Conservation (phyloP, 1,284 basidiomycete species). For the Sphagnurus paluster region DNA sequence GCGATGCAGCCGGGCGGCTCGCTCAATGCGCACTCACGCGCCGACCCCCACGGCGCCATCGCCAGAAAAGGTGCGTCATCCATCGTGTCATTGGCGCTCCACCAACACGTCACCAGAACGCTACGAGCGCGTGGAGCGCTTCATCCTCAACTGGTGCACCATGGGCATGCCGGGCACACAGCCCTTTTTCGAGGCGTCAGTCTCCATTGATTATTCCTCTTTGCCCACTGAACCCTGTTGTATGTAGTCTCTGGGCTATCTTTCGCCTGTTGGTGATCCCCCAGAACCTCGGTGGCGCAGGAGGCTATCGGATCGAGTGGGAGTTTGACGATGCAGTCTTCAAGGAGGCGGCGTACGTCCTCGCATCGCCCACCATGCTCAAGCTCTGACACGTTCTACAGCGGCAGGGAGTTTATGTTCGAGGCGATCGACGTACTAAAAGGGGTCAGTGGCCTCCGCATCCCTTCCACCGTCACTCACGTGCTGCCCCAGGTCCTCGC, state of each 20-base stretch:
- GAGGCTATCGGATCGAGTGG: constrained; percentile 66
- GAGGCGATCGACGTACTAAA: constrained; percentile 80
- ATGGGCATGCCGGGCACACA: constrained; percentile 79
- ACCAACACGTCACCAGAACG: constrained; percentile 45
- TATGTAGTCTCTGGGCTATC: constrained; percentile 59
- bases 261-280: constrained; percentile 74
- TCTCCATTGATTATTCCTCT: constrained; percentile 11
- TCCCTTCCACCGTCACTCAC: neutral
- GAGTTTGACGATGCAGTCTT: constrained; percentile 83
- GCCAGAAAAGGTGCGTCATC: constrained; percentile 56
- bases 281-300: constrained; percentile 71
- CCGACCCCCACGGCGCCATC: constrained; percentile 53
- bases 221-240: constrained; percentile 1
- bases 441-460: constrained; percentile 56
- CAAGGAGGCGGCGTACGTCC: constrained; percentile 77
- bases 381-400: constrained; percentile 31
- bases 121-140: constrained; percentile 66
- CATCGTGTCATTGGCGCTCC: constrained; percentile 1
- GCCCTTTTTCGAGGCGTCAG: constrained; percentile 72
- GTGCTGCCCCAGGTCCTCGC: constrained; percentile 48
- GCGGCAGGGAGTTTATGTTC: constrained; percentile 82
- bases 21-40: constrained; percentile 65
- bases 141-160: constrained; percentile 75
- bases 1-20: constrained; percentile 74
- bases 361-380: constrained; percentile 7